Percentiles rank a stretch among this genome's conserved stretches.
These are phyloP conservation scores for Bruguiera hainesii DNA, from an alignment of 441 rosid genomes.

Conservation along the genomic window DNA sequence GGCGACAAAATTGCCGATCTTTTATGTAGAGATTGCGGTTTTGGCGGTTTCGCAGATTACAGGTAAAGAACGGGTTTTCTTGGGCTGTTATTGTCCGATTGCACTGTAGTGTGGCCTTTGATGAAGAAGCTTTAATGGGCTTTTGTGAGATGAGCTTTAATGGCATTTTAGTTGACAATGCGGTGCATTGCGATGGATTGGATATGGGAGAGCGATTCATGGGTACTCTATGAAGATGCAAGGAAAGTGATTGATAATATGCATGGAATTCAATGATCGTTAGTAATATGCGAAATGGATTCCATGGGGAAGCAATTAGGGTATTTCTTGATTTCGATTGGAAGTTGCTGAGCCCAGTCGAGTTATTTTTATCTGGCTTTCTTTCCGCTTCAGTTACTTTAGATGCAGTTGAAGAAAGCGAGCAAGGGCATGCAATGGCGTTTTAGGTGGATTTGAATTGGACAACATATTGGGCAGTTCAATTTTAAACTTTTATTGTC, in stretches of 20 bases:
- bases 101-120: conserved; percentile 50
- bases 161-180: conserved; percentile 63
- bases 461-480: conserved; percentile 70
- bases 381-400: conserved; percentile 69
- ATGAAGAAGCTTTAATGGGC: conserved; percentile 51
- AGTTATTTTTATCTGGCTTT: conserved; percentile 51
- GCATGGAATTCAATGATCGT: conserved; percentile 77
- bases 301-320: conserved; percentile 48
- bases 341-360: conserved; percentile 55
- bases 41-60: conserved; percentile 38
- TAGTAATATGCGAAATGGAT: conserved; percentile 66
- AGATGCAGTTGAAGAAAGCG: conserved; percentile 60
- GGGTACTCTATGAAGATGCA: conserved; percentile 58
- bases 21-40: conserved; percentile 51
- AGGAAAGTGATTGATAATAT: conserved; percentile 47
- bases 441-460: conserved; percentile 51
- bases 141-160: conserved; percentile 54
- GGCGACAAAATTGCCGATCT: conserved; percentile 63
- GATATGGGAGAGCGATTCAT: conserved; percentile 67
- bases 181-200: conserved; percentile 52
- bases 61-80: conserved; percentile 56
- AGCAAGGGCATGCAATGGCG: conserved; percentile 70
- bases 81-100: conserved; percentile 84
- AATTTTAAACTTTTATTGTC: conserved; percentile 64
- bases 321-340: conserved; percentile 47